Evolutionary conservation across 2,329 filamentous ascomycete species (phyloP).

Genomic region (Neoascochyta sp.): DNA sequence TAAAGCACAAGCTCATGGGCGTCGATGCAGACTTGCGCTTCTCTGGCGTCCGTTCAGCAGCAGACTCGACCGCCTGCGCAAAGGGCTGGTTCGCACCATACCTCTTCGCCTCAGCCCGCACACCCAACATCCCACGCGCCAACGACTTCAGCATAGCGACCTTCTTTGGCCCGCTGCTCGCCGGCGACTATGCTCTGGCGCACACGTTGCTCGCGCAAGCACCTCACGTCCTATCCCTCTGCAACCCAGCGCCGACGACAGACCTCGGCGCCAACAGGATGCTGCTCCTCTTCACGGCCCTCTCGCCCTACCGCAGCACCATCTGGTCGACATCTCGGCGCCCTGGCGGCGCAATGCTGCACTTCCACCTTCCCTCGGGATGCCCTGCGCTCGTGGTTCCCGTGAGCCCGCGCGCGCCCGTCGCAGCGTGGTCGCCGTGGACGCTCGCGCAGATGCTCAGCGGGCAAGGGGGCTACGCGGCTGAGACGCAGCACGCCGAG

Average conservation of each 20-base stretch:
- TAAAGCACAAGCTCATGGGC: constrained; percentile 43
- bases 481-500: constrained; percentile 34
- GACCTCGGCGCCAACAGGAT: constrained; percentile 36
- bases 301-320: constrained; percentile 35
- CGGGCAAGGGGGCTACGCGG: constrained; percentile 12
- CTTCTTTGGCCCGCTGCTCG: constrained; percentile 38
- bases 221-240: constrained; percentile 29
- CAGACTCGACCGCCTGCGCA: constrained; percentile 25
- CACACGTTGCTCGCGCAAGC: constrained; percentile 36
- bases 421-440: constrained; percentile 36
- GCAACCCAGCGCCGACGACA: constrained; percentile 25
- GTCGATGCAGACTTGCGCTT: constrained; percentile 39
- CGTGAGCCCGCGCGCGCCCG: constrained; percentile 24
- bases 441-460: constrained; percentile 31
- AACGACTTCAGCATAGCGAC: constrained; percentile 39
- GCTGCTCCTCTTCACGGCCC: constrained; percentile 37
- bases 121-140: constrained; percentile 28
- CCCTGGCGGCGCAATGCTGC: constrained; percentile 36
- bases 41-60: constrained; percentile 20
- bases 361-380: constrained; percentile 38
- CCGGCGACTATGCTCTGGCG: constrained; percentile 38
- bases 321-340: constrained; percentile 39
- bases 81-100: constrained; percentile 42
- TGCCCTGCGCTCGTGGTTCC: constrained; percentile 39
- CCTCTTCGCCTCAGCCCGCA: constrained; percentile 33